Evolutionary conservation across 2,329 filamentous ascomycete genomes (phyloP), one percentile per base, ranked within the genome.

Genomic region (Ceratocystis smalleyi): DNA sequence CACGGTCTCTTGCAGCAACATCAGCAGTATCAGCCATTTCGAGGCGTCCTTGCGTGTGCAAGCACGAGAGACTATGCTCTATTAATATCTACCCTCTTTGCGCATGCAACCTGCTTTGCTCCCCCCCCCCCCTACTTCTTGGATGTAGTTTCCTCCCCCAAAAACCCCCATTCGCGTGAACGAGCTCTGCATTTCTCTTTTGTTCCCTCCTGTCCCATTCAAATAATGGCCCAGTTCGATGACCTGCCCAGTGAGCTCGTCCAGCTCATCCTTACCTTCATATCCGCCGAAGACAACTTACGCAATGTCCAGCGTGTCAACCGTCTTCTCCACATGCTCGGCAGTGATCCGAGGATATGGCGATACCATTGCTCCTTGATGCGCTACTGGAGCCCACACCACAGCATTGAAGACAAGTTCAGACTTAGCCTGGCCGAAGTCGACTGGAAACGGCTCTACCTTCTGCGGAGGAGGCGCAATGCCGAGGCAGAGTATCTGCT

Each of bases 181-280:
- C 19, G 15, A 12, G n/a, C 22, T 57, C 43, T 27, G 43, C 5
- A n/a, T 5, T 17, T 59, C 30, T 17, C 51, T 22, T 17, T 22
- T 27, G n/a, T n/a, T 43, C 22, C 15, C 49, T 60, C 27, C 61
- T 35, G 32, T 5, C 4, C 47, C 6, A 54, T 32, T 30, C 32
- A 57, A 60, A 43, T 22, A 5, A 63, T 65, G 51, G 43, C 66
- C 22, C 22, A 51, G 30, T 61, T 61, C 30, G n/a, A 35, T 15
- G 47, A 64, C 49, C 77, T 94, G 43, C 91, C 91, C 49, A 88
- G 92, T 74, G 94, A 99, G 77, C 82, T 97, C 68, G 79, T 97
- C 70, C 84, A 89, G 71, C 81, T 85, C 63, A 87, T 97, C 68
- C 79, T 96, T 68, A 78, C 80, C 67, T 84, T 84, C 71, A 72